Base-by-base conservation (phyloP, 768 basidiomycete species). In the Cantharellus cinnabarinus region DNA sequence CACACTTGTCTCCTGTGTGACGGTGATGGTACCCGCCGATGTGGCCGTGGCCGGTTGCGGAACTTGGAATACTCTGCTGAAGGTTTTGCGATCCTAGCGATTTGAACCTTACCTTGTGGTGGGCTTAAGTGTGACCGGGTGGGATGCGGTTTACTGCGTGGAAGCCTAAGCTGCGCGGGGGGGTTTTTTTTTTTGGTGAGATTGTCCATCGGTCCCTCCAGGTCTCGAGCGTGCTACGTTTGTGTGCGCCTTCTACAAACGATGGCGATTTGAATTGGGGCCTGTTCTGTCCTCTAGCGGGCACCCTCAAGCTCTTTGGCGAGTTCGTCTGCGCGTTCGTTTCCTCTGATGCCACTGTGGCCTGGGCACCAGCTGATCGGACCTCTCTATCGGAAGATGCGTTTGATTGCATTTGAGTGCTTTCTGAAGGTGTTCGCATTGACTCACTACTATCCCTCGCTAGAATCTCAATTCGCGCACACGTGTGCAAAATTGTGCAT, bases 321-420 rank as follows among this genome's bases (percentile, higher is more conserved):
- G n/a, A 62, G 29, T 54, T 62, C 62, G 50, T 62, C 62, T 1
- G 59, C 61, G 41, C 61, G 60, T 20, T 61, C 61, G 14, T 29
- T 29, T 29, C 20, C 20, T 29, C 20, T 29, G 20, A 29, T 29
- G 20, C 20, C 20, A 29, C 20, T 29, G 20, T 29, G 1, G 20
- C 20, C 20, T 29, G 20, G 20, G 20, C 20, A 29, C 20, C 20
- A 29, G 20, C 37, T 42, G 20, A 29, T 29, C 20, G 20, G 20
- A 29, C 20, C 20, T 29, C 20, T 29, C 20, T 29, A 4, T 61
- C 60, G n/a, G 14, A 7, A 14, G 10, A 42, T 2, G 41, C 37
- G 5, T 39, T 38, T 42, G 4, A 56, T 44, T 4, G 60, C 61
- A 34, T 63, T 50, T 10, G 61, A 42, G 2, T 39, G 41, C 1